Conservation (phyloP, 176 grass and related monocot genomes). For the bread wheat (Triticum aestivum) region IWGSC_CS_RefSeq_v2.1 NC_057801.1:453980756-453981255, state of each 20-base stretch:
- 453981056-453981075: conserved; percentile 11
- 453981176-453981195: background rate
- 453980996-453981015: conserved; percentile 1
- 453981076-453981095: background rate
- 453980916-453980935: conserved; percentile 19
- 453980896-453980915: conserved; percentile 81
- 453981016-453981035: background rate
- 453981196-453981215: background rate
- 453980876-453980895: conserved; percentile 84
- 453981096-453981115: conserved; percentile 3
- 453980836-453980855: conserved; percentile 72
- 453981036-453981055: background rate
- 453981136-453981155: background rate
- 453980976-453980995: conserved; percentile 14
- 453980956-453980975: background rate
- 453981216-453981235: background rate
- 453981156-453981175: background rate
- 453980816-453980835: conserved; percentile 72
- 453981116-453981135: conserved; percentile 18
- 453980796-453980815: conserved; percentile 63
- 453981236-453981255: background rate
- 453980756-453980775: conserved; percentile 11
- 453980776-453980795: background rate
- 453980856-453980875: conserved; percentile 70
- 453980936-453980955: background rate